These are phyloP conservation scores for Isabelozyma gotoi DNA, from an alignment of 805 yeast species.

Conservation along the genomic window DNA sequence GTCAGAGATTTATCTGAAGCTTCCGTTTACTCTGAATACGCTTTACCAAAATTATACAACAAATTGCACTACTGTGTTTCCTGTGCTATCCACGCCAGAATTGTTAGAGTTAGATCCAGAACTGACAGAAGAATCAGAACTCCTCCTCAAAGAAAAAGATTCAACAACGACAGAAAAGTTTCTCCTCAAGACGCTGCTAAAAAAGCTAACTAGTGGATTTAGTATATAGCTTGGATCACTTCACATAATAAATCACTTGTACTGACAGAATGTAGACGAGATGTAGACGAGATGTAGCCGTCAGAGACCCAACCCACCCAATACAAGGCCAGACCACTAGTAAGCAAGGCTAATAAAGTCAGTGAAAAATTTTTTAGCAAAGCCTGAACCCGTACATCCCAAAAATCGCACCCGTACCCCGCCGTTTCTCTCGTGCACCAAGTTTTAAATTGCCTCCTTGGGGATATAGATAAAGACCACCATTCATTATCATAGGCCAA, in stretches of 20 bases:
- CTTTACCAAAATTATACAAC: conserved; percentile 99
- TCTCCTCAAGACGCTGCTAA: conserved; percentile 97
- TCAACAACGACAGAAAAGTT: conserved; percentile 93
- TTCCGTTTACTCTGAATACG: conserved; percentile 98
- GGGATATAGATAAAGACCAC: not conserved
- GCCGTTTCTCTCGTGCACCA: too few relatives aligned
- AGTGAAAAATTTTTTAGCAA: not conserved
- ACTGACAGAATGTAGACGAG: not conserved
- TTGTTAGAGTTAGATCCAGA: conserved; percentile 99
- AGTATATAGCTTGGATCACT: not conserved
- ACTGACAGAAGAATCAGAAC: conserved; percentile 97
- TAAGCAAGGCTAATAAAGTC: too few relatives aligned
- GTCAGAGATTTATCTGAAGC: conserved; percentile 99
- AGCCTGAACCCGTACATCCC: not conserved
- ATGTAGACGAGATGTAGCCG: too few relatives aligned
- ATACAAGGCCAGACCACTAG: too few relatives aligned
- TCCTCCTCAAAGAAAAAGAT: conserved; percentile 99
- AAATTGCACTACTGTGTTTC: conserved; percentile 99
- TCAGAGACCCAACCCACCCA: too few relatives aligned
- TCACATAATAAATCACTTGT: not conserved
- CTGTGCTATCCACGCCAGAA: conserved; percentile 99
- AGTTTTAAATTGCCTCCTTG: not conserved
- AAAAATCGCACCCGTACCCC: not conserved
- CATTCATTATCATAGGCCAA: not conserved
- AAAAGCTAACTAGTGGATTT: conserved; percentile 54